Conservation (phyloP, 306 rosid species). For the Vigna trinervia region DNA sequence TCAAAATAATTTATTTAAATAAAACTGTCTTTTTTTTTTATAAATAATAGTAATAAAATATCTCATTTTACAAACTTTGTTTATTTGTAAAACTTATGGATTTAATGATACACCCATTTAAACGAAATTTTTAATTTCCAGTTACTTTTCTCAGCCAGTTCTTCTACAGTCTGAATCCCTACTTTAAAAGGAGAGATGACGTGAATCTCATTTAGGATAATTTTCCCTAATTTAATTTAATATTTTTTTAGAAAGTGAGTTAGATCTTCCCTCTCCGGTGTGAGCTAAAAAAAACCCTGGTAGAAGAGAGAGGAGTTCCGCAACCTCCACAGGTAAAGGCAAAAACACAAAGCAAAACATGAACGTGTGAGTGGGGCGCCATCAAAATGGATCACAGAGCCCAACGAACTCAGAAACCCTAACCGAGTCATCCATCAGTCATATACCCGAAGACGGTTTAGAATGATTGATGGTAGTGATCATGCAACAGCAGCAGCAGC, state of each 20-base stretch:
- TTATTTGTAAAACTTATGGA: no score
- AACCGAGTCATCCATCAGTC: slow-evolving; percentile 15
- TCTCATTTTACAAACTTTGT: no score
- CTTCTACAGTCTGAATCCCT: no score
- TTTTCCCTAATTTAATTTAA: no score
- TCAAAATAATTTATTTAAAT: no score
- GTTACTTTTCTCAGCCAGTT: no score
- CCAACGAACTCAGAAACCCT: slow-evolving; percentile 35
- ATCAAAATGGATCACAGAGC: slow-evolving; percentile 19
- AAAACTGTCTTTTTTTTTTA: no score
- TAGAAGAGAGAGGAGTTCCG: neutral
- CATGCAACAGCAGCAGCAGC: slow-evolving; percentile 72
- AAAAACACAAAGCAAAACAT: neutral
- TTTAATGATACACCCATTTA: no score
- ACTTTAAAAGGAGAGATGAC: no score
- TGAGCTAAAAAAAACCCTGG: slow-evolving; percentile 37
- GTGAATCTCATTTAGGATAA: no score
- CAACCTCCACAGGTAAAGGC: neutral
- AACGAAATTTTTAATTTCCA: no score
- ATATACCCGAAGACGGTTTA: slow-evolving; percentile 41
- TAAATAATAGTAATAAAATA: no score
- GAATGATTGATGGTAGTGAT: slow-evolving; percentile 85
- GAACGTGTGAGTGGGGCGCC: neutral
- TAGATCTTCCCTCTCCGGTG: neutral
- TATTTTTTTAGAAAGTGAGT: neutral